Percentiles rank a stretch among this genome's conserved stretches.
phyloP scores from a whole-genome alignment of 805 yeast species.

The Sugiyamaella americana region DNA sequence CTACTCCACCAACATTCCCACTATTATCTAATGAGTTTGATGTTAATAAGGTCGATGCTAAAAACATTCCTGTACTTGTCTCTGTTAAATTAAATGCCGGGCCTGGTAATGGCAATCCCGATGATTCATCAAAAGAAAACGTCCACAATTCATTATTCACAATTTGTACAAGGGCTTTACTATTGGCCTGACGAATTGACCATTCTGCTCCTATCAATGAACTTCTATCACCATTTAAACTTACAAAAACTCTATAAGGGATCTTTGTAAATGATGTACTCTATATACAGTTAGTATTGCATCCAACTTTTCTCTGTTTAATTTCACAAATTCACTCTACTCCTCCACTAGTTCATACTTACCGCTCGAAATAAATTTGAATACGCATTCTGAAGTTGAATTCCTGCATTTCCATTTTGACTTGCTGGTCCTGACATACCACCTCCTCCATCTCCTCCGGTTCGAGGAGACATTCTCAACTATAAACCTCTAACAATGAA shows the following conservation, averaged over 20 bases:
- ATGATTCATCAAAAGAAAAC: conserved; percentile 17
- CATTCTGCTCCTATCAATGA: conserved; percentile 23
- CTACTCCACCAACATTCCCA: neutral
- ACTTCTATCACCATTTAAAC: conserved; percentile 11
- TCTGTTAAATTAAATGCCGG: conserved; percentile 20
- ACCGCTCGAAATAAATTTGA: conserved; percentile 1
- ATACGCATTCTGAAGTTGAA: neutral
- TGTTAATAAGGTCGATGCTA: conserved; percentile 22
- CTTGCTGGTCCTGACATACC: neutral
- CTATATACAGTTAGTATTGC: conserved; percentile 5
- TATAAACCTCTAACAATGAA: too few relatives aligned
- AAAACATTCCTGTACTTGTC: conserved; percentile 25
- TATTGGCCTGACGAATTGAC: conserved; percentile 19
- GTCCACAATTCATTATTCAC: conserved; percentile 27
- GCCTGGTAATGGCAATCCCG: conserved; percentile 17
- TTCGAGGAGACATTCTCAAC: neutral
- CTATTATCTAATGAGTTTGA: neutral
- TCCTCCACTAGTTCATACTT: neutral
- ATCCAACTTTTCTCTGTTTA: neutral
- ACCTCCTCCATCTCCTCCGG: neutral
- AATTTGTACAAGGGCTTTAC: conserved; percentile 19
- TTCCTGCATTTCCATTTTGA: neutral
- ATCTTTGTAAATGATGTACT: conserved; percentile 17
- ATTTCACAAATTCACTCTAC: neutral
- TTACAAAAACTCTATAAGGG: conserved; percentile 23